These are phyloP conservation scores for Hebeloma cylindrosporum DNA, from an alignment of 768 basidiomycete species.

Conservation along the genomic window DNA sequence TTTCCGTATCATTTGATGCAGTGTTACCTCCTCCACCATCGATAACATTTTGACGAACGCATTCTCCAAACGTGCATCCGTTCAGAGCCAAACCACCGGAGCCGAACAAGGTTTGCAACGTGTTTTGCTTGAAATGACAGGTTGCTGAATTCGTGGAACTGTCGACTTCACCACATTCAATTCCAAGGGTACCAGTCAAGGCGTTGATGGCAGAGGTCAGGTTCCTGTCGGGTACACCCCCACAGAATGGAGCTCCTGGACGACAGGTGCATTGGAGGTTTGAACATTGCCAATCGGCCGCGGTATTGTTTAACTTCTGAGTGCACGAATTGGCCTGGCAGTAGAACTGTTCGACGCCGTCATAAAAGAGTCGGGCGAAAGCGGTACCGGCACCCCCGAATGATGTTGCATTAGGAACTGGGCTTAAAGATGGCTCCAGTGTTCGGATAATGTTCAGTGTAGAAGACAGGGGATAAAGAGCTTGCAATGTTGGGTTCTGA, in stretches of 20 bases:
- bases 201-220: conserved; percentile 63
- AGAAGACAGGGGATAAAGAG: conserved; percentile 66
- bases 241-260: conserved; percentile 72
- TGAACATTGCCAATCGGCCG: conserved; percentile 67
- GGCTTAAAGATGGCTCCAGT: conserved; percentile 66
- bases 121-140: conserved; percentile 77
- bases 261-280: conserved; percentile 77
- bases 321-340: conserved; percentile 72
- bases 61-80: conserved; percentile 85
- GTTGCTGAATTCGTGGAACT: conserved; percentile 45
- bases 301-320: conserved; percentile 48
- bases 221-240: conserved; percentile 43
- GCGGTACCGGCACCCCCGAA: conserved; percentile 53
- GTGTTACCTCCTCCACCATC: conserved; percentile 48
- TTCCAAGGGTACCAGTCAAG: conserved; percentile 62
- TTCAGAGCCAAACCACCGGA: conserved; percentile 65
- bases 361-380: conserved; percentile 76
- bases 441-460: conserved; percentile 81
- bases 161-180: conserved; percentile 60
- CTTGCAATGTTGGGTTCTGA: conserved; percentile 84
- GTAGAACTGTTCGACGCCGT: conserved; percentile 86
- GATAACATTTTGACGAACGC: conserved; percentile 78
- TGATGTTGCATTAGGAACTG: conserved; percentile 59
- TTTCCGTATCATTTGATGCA: conserved; percentile 26
- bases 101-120: conserved; percentile 73